A percentile compares a stretch with the other conserved stretches of the same genome.
Evolutionary conservation across 768 basidiomycete genomes (phyloP).

Genomic region (Phlebiopsis flavidoalba): DNA sequence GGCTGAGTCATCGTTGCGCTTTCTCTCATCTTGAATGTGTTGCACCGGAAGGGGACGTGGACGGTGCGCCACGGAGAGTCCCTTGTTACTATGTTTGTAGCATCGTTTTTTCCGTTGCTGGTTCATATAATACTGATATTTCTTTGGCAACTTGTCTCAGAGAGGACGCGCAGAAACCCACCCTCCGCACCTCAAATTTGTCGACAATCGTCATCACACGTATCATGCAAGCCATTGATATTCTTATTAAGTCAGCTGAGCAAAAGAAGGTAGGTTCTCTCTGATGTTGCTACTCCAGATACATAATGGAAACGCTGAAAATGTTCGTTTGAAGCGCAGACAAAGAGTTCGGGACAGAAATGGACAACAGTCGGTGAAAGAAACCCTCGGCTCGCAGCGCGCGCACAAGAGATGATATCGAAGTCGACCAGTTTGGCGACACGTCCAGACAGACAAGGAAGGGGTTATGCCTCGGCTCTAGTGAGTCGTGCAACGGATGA

Average conservation of each 20-base stretch:
- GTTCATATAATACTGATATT: neutral
- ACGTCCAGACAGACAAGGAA: neutral
- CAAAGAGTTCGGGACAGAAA: neutral
- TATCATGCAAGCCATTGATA: neutral
- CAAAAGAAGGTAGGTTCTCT: neutral
- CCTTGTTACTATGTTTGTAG: neutral
- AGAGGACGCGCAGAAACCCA: neutral
- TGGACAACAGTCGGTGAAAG: neutral
- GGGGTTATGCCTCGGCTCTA: slow-evolving; percentile 8
- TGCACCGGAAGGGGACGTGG: neutral
- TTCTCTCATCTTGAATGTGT: neutral
- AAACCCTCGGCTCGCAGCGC: neutral
- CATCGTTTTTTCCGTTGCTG: too few species aligned
- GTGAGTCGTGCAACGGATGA: neutral
- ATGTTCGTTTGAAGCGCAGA: neutral
- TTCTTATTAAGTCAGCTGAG: neutral
- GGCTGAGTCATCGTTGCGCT: neutral
- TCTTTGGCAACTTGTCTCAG: neutral
- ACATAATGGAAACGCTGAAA: neutral
- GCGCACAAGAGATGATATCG: neutral
- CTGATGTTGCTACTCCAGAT: neutral
- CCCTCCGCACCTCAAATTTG: neutral
- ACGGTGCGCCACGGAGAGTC: neutral
- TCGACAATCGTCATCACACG: neutral
- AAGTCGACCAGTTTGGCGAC: neutral